Percentiles rank a stretch among this genome's conserved stretches.
These are phyloP conservation scores for Amylostereum chailletii DNA, from an alignment of 1,284 basidiomycete genomes.

Conservation along the genomic window DNA sequence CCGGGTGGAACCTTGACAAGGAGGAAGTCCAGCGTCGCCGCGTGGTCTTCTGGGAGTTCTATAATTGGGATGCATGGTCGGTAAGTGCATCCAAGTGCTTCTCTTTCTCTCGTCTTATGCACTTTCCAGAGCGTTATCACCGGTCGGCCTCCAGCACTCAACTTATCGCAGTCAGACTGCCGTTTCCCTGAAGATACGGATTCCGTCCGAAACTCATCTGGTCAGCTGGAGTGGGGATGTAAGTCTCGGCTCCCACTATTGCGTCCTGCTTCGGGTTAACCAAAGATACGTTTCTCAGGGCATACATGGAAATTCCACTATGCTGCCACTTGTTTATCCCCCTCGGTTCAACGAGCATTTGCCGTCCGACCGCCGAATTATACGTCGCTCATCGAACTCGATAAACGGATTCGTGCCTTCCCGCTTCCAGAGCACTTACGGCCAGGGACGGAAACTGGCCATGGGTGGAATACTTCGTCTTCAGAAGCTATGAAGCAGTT, in stretches of 20 bases:
- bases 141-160: conserved; percentile 37
- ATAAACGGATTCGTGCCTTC: conserved; percentile 38
- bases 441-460: conserved; percentile 19
- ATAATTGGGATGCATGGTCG: conserved; percentile 39
- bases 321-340: conserved; percentile 34
- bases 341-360: conserved; percentile 34
- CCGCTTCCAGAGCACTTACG: conserved; percentile 32
- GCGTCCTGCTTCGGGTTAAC: not conserved
- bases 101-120: not conserved
- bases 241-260: conserved; percentile 14
- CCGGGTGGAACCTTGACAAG: conserved; percentile 36
- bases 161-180: conserved; percentile 38
- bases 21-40: conserved; percentile 42
- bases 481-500: conserved; percentile 37
- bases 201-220: conserved; percentile 19
- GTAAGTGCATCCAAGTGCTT: conserved; percentile 21
- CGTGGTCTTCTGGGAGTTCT: conserved; percentile 48
- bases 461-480: conserved; percentile 31
- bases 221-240: conserved; percentile 35
- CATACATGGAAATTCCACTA: conserved; percentile 42
- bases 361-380: conserved; percentile 29
- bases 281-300: conserved; percentile 19
- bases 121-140: conserved; percentile 31
- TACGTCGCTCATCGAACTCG: conserved; percentile 31
- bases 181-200: conserved; percentile 40